phyloP scores from a whole-genome alignment of 257 asterid species.

The Scutellaria galericulata region DNA sequence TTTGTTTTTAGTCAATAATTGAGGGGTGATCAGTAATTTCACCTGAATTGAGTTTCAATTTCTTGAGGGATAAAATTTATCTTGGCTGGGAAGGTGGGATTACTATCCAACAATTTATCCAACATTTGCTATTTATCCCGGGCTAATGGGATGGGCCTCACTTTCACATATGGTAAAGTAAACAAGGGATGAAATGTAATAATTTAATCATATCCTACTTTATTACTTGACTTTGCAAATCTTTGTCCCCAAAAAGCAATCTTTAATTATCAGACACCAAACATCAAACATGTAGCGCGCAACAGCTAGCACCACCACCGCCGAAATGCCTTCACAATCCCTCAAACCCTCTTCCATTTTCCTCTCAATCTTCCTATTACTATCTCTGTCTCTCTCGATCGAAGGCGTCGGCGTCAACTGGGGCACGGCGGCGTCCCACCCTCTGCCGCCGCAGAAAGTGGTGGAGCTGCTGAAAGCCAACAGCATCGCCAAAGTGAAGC shows the following conservation, averaged over 20 bases:
- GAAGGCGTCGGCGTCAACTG: constrained; percentile 77
- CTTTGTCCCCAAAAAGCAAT: constrained; percentile 15
- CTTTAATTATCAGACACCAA: background rate
- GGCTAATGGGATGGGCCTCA: too few relatives aligned
- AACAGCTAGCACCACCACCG: constrained; percentile 33
- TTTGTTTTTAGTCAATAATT: too few relatives aligned
- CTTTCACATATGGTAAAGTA: too few relatives aligned
- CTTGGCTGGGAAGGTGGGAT: too few relatives aligned
- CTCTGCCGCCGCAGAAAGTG: constrained; percentile 75
- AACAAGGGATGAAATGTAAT: too few relatives aligned
- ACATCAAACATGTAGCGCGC: constrained; percentile 36
- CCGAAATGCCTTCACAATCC: constrained; percentile 40
- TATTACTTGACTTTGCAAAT: background rate
- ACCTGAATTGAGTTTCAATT: too few relatives aligned
- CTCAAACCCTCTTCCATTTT: constrained; percentile 31
- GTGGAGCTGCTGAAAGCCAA: constrained; percentile 77
- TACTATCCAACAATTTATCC: too few relatives aligned
- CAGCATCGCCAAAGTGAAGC: constrained; percentile 65
- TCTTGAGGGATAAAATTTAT: too few relatives aligned
- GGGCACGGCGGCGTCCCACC: constrained; percentile 84
- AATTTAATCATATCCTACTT: too few relatives aligned
- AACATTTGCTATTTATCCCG: too few relatives aligned
- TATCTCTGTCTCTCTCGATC: constrained; percentile 26
- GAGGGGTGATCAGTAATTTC: too few relatives aligned
- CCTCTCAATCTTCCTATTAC: constrained; percentile 20